A percentile compares a stretch with the other conserved stretches of the same genome.
phyloP scores from a whole-genome alignment of 2,329 filamentous ascomycete species.

The Rutstroemia sp. region DNA sequence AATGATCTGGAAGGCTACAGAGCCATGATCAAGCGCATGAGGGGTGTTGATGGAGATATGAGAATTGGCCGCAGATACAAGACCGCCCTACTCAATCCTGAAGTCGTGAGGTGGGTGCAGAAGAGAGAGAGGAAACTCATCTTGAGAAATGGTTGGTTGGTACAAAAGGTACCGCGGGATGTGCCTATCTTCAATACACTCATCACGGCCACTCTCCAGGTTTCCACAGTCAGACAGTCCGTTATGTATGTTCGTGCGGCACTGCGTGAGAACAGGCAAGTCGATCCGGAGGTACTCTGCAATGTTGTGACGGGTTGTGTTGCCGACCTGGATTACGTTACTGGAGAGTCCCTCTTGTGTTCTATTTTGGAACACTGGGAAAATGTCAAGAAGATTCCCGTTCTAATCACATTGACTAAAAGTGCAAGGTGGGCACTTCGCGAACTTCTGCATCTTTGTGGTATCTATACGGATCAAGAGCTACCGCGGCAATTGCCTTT shows the following conservation, averaged over 20 bases:
- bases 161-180: slow-evolving; percentile 21
- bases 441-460: slow-evolving; percentile 22
- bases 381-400: not conserved
- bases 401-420: slow-evolving; percentile 10
- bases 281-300: slow-evolving; percentile 18
- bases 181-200: slow-evolving; percentile 23
- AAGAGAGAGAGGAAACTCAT: slow-evolving; percentile 15
- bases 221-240: slow-evolving; percentile 17
- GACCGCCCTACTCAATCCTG: not conserved
- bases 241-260: slow-evolving; percentile 21
- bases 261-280: slow-evolving; percentile 20
- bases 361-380: slow-evolving; percentile 20
- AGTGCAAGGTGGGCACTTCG: slow-evolving; percentile 16
- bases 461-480: slow-evolving; percentile 14
- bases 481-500: slow-evolving; percentile 7
- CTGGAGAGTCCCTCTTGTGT: slow-evolving; percentile 19
- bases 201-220: slow-evolving; percentile 20
- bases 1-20: slow-evolving; percentile 21
- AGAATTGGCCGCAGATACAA: slow-evolving; percentile 1
- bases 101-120: slow-evolving; percentile 19
- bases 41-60: slow-evolving; percentile 15
- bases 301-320: slow-evolving; percentile 18
- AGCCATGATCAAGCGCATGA: slow-evolving; percentile 24
- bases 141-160: slow-evolving; percentile 13
- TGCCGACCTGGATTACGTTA: slow-evolving; percentile 16